A percentile compares a stretch with the other conserved stretches of the same genome.
These are phyloP conservation scores for Bacidia rubella DNA, from an alignment of 495 filamentous ascomycete genomes.

Conservation along the genomic window DNA sequence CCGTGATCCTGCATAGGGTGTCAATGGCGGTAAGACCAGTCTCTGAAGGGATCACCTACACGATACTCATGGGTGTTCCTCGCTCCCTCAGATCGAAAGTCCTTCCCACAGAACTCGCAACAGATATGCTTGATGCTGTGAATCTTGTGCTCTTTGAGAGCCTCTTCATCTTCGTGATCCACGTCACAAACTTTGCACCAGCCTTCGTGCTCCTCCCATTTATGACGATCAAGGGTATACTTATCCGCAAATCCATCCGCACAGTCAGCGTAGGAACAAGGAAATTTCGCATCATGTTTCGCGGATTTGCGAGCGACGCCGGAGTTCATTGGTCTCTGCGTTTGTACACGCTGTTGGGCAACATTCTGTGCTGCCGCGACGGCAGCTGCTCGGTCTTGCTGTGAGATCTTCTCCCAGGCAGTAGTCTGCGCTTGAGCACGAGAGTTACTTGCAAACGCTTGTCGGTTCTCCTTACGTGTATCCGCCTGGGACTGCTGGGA, in stretches of 20 bases:
- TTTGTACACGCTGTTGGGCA: neutral
- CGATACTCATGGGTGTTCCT: constrained; percentile 31
- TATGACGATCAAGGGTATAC: constrained; percentile 34
- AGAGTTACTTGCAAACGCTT: too few relatives aligned
- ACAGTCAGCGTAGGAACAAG: constrained; percentile 50
- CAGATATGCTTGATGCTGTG: constrained; percentile 30
- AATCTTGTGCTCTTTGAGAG: constrained; percentile 29
- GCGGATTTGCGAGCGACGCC: constrained; percentile 5
- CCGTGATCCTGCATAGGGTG: constrained; percentile 27
- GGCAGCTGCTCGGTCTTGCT: neutral
- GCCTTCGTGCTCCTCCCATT: constrained; percentile 29
- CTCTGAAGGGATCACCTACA: too few relatives aligned
- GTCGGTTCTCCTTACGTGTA: too few relatives aligned
- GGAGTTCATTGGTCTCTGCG: constrained; percentile 5
- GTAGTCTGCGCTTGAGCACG: too few relatives aligned
- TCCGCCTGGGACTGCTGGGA: too few relatives aligned
- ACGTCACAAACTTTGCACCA: constrained; percentile 40
- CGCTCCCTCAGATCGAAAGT: constrained; percentile 35
- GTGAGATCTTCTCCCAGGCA: too few relatives aligned
- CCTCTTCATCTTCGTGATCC: constrained; percentile 33
- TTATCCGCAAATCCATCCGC: constrained; percentile 42
- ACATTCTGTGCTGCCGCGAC: neutral
- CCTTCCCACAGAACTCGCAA: constrained; percentile 38
- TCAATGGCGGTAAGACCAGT: too few relatives aligned
- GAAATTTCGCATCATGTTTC: constrained; percentile 24